Percentiles rank a stretch among this genome's conserved stretches.
Conservation (phyloP, 2,329 filamentous ascomycete species). For the Lecanicillium sp. region DNA sequence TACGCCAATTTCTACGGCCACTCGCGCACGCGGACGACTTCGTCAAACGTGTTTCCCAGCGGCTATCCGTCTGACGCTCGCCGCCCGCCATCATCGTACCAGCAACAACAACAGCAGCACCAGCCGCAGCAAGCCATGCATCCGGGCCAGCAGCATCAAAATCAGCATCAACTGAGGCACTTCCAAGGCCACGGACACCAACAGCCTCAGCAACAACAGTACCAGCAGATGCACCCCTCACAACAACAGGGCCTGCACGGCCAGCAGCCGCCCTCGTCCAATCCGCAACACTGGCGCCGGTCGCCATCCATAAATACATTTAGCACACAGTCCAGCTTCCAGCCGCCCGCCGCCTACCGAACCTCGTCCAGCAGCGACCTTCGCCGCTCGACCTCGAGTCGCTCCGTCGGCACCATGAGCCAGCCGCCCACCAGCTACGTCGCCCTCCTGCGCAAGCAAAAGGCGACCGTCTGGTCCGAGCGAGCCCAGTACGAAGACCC, state of each 20-base stretch:
- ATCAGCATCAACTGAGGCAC: conserved; percentile 3
- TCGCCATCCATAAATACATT: conserved; percentile 61
- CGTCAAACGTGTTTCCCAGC: conserved; percentile 43
- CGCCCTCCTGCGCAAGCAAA: conserved; percentile 90
- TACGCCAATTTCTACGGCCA: conserved; percentile 37
- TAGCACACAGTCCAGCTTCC: conserved; percentile 64
- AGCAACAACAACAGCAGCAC: conserved; percentile 1
- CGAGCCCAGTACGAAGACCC: conserved; percentile 89
- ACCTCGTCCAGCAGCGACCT: conserved; percentile 50
- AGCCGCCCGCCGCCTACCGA: conserved; percentile 48
- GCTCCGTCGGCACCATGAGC: conserved; percentile 51
- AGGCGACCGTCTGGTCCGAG: conserved; percentile 98
- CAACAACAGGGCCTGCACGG: conserved; percentile 18
- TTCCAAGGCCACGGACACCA: conserved; percentile 4
- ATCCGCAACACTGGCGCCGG: conserved; percentile 38
- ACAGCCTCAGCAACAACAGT: conserved; percentile 1
- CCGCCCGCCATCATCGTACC: conserved; percentile 2
- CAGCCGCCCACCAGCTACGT: conserved; percentile 71
- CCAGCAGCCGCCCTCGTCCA: conserved; percentile 21
- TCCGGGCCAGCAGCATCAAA: conserved; percentile 16
- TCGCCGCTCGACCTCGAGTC: conserved; percentile 72
- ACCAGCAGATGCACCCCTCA: conserved; percentile 5
- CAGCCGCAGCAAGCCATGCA: conserved; percentile 20
- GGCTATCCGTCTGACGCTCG: neutral
- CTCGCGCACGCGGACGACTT: conserved; percentile 48